phyloP scores from a whole-genome alignment of 164 flowering plant species.

The Malania oleifera region DNA sequence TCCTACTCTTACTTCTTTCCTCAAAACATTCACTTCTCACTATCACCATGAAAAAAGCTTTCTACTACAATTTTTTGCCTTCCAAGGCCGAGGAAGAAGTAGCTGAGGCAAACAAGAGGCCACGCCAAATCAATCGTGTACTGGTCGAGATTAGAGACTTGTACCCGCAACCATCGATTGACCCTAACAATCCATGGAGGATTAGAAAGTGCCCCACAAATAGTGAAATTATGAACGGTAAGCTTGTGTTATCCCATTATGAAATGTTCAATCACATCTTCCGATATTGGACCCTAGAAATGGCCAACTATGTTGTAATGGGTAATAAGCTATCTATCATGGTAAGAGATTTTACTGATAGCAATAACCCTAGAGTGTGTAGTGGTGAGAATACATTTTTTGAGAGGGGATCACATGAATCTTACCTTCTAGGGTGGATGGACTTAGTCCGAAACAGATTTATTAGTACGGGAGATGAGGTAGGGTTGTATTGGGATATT shows the following conservation, averaged over 20 bases:
- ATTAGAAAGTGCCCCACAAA: neutral
- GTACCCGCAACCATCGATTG: constrained; percentile 6
- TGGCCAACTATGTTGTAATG: constrained; percentile 5
- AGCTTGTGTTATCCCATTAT: constrained; percentile 2
- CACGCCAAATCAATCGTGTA: neutral
- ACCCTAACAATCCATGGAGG: constrained; percentile 13
- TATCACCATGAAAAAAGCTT: constrained; percentile 7
- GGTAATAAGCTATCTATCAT: constrained; percentile 2
- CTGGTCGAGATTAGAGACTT: constrained; percentile 4
- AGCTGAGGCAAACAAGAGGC: neutral
- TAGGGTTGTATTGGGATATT: constrained; percentile 14
- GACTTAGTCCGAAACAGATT: constrained; percentile 7
- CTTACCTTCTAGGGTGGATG: neutral
- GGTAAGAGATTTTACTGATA: constrained; percentile 13
- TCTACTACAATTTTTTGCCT: constrained; percentile 10
- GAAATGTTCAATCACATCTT: constrained; percentile 13
- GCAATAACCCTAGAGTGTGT: neutral
- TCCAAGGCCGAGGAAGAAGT: constrained; percentile 11
- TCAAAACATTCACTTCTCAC: too few relatives aligned
- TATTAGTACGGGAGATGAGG: constrained; percentile 7
- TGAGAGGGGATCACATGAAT: constrained; percentile 4
- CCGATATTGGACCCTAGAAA: constrained; percentile 13
- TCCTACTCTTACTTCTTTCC: too few relatives aligned
- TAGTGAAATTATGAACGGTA: constrained; percentile 4
- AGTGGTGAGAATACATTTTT: constrained; percentile 1